Evolutionary conservation across 2,329 filamentous ascomycete species (phyloP).

Genomic region (Neocucurbitaria cava): DNA sequence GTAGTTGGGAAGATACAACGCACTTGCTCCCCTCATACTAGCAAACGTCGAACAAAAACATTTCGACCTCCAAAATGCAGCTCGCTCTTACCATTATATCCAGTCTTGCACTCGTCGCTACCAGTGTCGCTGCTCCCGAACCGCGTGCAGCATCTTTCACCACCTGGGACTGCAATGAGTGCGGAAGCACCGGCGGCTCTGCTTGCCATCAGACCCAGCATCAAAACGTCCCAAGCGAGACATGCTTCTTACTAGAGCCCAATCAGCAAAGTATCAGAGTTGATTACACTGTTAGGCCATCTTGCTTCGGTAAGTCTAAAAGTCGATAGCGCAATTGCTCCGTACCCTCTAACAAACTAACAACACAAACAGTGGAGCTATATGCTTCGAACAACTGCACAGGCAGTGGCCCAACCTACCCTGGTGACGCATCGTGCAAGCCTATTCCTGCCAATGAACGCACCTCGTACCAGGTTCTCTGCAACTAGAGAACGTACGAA

Average conservation of each 20-base stretch:
- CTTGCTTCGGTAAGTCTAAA: background rate
- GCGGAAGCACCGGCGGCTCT: background rate
- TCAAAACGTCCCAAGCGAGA: background rate
- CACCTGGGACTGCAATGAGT: constrained; percentile 1
- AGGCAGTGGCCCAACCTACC: background rate
- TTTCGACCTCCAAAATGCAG: background rate
- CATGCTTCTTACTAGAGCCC: background rate
- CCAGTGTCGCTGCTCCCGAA: background rate
- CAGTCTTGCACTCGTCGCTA: background rate
- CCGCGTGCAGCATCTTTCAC: constrained; percentile 1
- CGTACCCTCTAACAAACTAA: background rate
- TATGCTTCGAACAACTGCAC: background rate
- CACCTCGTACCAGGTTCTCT: background rate
- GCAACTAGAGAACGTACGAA: background rate
- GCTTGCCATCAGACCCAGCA: background rate
- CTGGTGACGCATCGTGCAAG: background rate
- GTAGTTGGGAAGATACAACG: background rate
- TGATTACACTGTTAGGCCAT: background rate
- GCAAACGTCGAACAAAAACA: background rate
- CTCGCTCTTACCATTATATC: background rate
- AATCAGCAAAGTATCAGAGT: background rate
- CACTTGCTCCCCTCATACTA: background rate
- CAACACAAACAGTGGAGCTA: background rate
- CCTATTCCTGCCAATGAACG: constrained; percentile 3
- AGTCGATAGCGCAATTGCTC: background rate